Evolutionary conservation across 768 basidiomycete species (phyloP).

Genomic region (Tulasnella sp.): DNA sequence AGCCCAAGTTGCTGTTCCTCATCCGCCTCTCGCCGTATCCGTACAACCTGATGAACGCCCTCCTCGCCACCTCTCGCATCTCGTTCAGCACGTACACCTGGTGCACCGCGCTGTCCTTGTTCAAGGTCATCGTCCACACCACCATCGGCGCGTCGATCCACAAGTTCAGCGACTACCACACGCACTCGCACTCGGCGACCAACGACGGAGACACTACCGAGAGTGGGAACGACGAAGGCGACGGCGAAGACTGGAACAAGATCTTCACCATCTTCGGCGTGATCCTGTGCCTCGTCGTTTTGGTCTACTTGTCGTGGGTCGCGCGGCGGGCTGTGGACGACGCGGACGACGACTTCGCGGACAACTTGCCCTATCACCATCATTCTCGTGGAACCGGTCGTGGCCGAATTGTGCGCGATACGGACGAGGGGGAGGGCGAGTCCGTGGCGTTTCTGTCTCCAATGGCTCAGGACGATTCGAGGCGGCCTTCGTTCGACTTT

Average conservation of each 20-base stretch:
- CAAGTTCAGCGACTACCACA: conserved; percentile 74
- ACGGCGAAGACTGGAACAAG: conserved; percentile 49
- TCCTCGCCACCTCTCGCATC: conserved; percentile 75
- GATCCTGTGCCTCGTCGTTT: conserved; percentile 68
- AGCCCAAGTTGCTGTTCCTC: conserved; percentile 85
- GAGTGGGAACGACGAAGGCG: conserved; percentile 47
- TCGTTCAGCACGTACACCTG: conserved; percentile 75
- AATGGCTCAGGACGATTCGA: conserved; percentile 38
- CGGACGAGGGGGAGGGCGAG: conserved; percentile 50
- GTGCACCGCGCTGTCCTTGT: conserved; percentile 79
- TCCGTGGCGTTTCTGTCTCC: conserved; percentile 55
- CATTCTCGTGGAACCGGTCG: conserved; percentile 13
- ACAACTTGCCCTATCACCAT: background rate
- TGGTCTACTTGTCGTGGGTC: conserved; percentile 78
- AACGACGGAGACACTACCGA: conserved; percentile 30
- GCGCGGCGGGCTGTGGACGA: conserved; percentile 69
- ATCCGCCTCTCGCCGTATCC: conserved; percentile 58
- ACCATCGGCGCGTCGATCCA: conserved; percentile 83
- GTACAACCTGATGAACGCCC: conserved; percentile 90
- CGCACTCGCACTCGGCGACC: conserved; percentile 35
- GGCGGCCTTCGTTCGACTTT: conserved; percentile 29
- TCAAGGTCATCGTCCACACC: conserved; percentile 92
- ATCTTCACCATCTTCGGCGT: conserved; percentile 73
- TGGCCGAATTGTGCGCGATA: conserved; percentile 28
- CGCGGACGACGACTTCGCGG: conserved; percentile 38